phyloP scores from a whole-genome alignment of 768 basidiomycete species.

The Collybia sp. region DNA sequence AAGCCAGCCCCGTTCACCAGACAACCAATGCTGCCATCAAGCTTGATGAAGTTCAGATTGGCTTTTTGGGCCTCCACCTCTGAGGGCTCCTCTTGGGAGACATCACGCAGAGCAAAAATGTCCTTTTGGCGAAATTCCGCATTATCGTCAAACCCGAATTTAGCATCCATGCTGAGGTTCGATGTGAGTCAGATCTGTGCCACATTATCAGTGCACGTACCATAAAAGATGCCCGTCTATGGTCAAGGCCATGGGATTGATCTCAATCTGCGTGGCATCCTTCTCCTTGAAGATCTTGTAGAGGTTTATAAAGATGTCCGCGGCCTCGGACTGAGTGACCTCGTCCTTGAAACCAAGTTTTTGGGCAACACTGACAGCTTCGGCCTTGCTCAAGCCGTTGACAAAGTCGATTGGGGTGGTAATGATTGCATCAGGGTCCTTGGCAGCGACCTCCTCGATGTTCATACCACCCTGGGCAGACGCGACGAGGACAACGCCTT shows the following conservation, averaged over 20 bases:
- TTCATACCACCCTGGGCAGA: constrained; percentile 99
- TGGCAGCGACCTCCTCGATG: constrained; percentile 98
- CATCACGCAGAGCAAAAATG: constrained; percentile 83
- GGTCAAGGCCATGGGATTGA: constrained; percentile 95
- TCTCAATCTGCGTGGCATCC: constrained; percentile 99
- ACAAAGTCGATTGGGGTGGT: constrained; percentile 88
- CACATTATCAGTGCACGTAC: constrained; percentile 36
- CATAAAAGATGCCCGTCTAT: constrained; percentile 90
- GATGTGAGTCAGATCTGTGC: constrained; percentile 1
- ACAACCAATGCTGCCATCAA: constrained; percentile 96
- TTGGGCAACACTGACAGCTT: constrained; percentile 76
- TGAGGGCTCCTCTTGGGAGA: constrained; percentile 92
- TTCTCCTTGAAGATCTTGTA: constrained; percentile 98
- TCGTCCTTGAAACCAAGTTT: constrained; percentile 85
- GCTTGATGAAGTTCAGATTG: constrained; percentile 97
- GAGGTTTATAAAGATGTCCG: constrained; percentile 88
- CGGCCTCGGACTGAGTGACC: constrained; percentile 75
- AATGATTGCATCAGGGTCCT: constrained; percentile 92
- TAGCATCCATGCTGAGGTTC: constrained; percentile 90
- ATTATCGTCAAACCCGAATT: constrained; percentile 99
- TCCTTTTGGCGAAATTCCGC: constrained; percentile 97
- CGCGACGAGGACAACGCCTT: constrained; percentile 89
- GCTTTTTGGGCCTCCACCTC: constrained; percentile 98
- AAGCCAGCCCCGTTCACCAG: constrained; percentile 97
- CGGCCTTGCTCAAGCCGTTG: constrained; percentile 68